A percentile compares a stretch with the other conserved stretches of the same genome.
These are phyloP conservation scores for Neophaeococcomyces mojaviensis DNA, from an alignment of 2,329 filamentous ascomycete genomes.

Conservation along the genomic window DNA sequence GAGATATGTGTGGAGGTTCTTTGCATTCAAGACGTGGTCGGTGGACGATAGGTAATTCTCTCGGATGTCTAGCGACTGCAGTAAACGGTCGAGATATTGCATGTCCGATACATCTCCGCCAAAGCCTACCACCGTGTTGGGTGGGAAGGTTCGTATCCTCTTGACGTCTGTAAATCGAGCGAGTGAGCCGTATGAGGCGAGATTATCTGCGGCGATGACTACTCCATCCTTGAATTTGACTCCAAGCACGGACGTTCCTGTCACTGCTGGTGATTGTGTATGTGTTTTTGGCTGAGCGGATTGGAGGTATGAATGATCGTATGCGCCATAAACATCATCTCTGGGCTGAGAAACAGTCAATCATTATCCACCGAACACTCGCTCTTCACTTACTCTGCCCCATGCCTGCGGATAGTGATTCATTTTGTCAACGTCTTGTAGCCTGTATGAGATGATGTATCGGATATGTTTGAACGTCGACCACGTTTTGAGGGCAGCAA, in stretches of 20 bases:
- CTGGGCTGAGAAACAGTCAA: slow-evolving; percentile 61
- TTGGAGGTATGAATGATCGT: slow-evolving; percentile 80
- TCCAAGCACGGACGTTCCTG: slow-evolving; percentile 88
- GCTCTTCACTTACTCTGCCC: slow-evolving; percentile 50
- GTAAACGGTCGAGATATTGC: slow-evolving; percentile 92
- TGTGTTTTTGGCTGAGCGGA: slow-evolving; percentile 65
- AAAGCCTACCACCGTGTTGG: slow-evolving; percentile 79
- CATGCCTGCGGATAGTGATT: slow-evolving; percentile 60
- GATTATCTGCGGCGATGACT: slow-evolving; percentile 92
- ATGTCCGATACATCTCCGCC: slow-evolving; percentile 97
- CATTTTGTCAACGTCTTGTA: slow-evolving; percentile 35
- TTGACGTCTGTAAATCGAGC: slow-evolving; percentile 96
- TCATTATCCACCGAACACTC: slow-evolving; percentile 6
- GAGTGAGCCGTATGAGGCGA: slow-evolving; percentile 97
- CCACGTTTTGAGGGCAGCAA: too few species aligned
- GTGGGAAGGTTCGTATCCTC: slow-evolving; percentile 82
- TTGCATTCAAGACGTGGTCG: slow-evolving; percentile 62
- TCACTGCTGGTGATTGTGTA: slow-evolving; percentile 88
- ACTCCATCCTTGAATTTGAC: slow-evolving; percentile 96
- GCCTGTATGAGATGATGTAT: not conserved
- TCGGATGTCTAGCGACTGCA: slow-evolving; percentile 76
- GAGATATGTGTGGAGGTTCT: slow-evolving; percentile 94
- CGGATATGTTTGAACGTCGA: too few species aligned
- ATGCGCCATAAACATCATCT: slow-evolving; percentile 93
- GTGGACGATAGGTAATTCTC: slow-evolving; percentile 67